These are phyloP conservation scores for Bertia moriformis DNA, from an alignment of 2,329 filamentous ascomycete species.

Conservation along the genomic window DNA sequence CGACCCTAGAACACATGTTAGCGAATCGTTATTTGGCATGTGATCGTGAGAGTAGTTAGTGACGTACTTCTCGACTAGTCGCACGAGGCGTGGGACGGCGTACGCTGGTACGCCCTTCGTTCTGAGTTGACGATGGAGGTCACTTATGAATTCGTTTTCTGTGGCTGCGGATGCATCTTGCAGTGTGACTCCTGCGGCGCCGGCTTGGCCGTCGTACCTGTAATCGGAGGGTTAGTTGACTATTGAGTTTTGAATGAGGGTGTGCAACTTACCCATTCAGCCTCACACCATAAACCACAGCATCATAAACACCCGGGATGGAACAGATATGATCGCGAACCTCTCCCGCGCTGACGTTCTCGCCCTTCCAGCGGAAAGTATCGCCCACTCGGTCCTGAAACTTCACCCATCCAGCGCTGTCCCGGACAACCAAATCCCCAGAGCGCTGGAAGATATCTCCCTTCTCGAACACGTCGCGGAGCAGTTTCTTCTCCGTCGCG, in stretches of 20 bases:
- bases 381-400: slow-evolving; percentile 34
- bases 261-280: slow-evolving; percentile 18
- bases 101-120: slow-evolving; percentile 28
- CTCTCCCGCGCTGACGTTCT: slow-evolving; percentile 29
- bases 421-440: slow-evolving; percentile 25
- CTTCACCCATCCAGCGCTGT: slow-evolving; percentile 22
- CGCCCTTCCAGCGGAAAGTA: slow-evolving; percentile 36
- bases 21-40: slow-evolving; percentile 2
- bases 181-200: slow-evolving; percentile 27
- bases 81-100: slow-evolving; percentile 27
- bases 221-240: slow-evolving; percentile 2
- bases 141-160: slow-evolving; percentile 18
- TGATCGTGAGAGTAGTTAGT: background rate
- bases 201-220: slow-evolving; percentile 31
- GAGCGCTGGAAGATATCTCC: slow-evolving; percentile 27
- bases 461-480: slow-evolving; percentile 25
- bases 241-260: background rate
- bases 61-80: slow-evolving; percentile 25
- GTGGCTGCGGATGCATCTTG: slow-evolving; percentile 12
- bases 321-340: slow-evolving; percentile 25
- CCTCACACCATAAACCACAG: slow-evolving; percentile 25
- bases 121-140: slow-evolving; percentile 19
- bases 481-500: slow-evolving; percentile 26
- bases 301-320: slow-evolving; percentile 22
- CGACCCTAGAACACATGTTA: slow-evolving; percentile 13